Evolutionary conservation across 202 grass and related monocot genomes (phyloP).

Genomic region (Digitaria exilis): DNA sequence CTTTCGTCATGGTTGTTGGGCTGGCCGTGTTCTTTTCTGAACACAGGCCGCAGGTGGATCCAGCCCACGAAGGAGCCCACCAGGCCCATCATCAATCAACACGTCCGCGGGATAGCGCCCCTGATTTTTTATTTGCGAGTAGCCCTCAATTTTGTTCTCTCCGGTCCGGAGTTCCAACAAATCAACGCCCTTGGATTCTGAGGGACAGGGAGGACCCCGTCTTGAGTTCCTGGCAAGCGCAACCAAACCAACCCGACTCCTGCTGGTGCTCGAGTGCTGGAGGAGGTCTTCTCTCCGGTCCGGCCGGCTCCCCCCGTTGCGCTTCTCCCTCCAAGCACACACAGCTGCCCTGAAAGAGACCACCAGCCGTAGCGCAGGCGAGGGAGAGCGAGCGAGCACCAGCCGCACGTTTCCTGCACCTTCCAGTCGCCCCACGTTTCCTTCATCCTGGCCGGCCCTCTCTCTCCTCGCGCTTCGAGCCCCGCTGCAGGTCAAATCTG

Average conservation of each 20-base stretch:
- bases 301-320: no score
- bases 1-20: no score
- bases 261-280: no score
- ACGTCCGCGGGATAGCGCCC: no score
- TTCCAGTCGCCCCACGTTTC: neutral
- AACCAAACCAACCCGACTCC: no score
- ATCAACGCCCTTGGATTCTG: neutral
- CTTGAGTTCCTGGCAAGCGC: neutral
- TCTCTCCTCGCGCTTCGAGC: neutral
- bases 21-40: no score
- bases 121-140: no score
- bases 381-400: neutral
- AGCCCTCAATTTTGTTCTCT: no score
- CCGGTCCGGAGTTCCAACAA: no score
- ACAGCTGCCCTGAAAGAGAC: constrained; percentile 38
- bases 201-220: neutral
- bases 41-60: no score
- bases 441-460: neutral
- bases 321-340: neutral
- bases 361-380: neutral
- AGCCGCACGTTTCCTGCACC: constrained; percentile 14
- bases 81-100: no score
- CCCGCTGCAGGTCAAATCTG: constrained; percentile 30
- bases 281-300: neutral
- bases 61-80: no score